Evolutionary conservation across 2,329 filamentous ascomycete species (phyloP).

Genomic region (Microcyclospora tardicrescens): DNA sequence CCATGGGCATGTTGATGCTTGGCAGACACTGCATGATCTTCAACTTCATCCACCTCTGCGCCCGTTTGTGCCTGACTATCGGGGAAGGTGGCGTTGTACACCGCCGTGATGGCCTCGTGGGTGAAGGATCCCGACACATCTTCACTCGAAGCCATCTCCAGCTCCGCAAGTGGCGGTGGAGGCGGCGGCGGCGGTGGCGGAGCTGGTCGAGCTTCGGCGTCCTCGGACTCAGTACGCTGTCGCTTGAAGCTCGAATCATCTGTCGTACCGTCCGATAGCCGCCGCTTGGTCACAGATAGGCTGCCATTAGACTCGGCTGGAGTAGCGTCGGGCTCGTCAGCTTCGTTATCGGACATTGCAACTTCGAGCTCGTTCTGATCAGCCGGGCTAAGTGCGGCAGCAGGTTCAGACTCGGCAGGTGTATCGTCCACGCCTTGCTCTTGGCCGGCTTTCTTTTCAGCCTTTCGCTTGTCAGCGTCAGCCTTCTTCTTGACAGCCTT

Average conservation of each 20-base stretch:
- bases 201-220: slow-evolving; percentile 2
- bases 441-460: slow-evolving; percentile 30
- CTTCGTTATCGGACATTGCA: slow-evolving; percentile 16
- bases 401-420: slow-evolving; percentile 16
- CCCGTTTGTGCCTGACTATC: slow-evolving; percentile 3
- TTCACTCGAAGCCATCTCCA: slow-evolving; percentile 15
- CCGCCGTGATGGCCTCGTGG: slow-evolving; percentile 6
- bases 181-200: slow-evolving; percentile 28
- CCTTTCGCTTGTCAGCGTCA: slow-evolving; percentile 53
- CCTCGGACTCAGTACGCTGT: slow-evolving; percentile 16
- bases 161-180: slow-evolving; percentile 19
- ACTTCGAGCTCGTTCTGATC: slow-evolving; percentile 13
- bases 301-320: slow-evolving; percentile 11
- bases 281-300: slow-evolving; percentile 15
- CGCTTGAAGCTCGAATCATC: slow-evolving; percentile 19
- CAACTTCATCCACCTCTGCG: slow-evolving; percentile 9
- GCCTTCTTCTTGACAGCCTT: slow-evolving; percentile 68
- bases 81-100: slow-evolving; percentile 4
- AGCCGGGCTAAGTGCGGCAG: slow-evolving; percentile 9
- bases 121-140: slow-evolving; percentile 12
- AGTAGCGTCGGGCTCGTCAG: slow-evolving; percentile 13
- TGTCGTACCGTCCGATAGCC: slow-evolving; percentile 18
- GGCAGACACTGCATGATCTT: not conserved
- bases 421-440: slow-evolving; percentile 15
- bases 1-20: slow-evolving; percentile 6